A percentile compares a stretch with the other conserved stretches of the same genome.
These are phyloP conservation scores for Paramecium sexaurelia DNA, from an alignment of 73 alveolate genomes.

Conservation along the genomic window DNA sequence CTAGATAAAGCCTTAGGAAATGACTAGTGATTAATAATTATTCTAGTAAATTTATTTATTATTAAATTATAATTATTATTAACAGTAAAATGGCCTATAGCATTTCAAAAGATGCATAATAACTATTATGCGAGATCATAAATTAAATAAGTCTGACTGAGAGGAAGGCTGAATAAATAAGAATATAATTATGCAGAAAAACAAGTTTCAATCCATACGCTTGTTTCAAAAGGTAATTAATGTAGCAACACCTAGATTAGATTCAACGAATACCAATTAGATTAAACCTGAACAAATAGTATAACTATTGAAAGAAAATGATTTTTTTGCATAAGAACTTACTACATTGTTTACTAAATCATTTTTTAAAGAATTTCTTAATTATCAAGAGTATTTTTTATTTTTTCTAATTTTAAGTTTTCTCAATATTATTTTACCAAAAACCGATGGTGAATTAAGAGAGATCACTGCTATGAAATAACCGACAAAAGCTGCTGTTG, in stretches of 20 bases:
- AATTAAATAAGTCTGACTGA: conserved; percentile 17
- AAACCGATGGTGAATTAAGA: conserved; percentile 22
- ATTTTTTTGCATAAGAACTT: neutral
- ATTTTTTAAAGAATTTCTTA: neutral
- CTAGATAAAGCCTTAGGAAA: no score
- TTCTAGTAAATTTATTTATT: no score
- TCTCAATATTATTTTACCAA: neutral
- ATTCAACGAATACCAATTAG: neutral
- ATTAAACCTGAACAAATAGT: neutral
- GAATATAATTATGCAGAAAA: conserved; percentile 50
- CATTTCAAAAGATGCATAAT: conserved; percentile 11
- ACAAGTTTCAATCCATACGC: conserved; percentile 32
- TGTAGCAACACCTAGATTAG: neutral
- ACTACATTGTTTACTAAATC: neutral
- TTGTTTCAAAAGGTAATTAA: neutral
- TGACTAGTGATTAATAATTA: no score
- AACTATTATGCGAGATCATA: conserved; percentile 9
- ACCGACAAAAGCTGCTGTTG: neutral
- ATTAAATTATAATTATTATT: neutral
- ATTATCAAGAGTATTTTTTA: conserved; percentile 22
- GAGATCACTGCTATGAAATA: conserved; percentile 52
- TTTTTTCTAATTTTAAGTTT: neutral
- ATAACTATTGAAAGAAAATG: conserved; percentile 9
- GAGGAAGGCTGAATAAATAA: neutral
- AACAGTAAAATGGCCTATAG: conserved; percentile 21